Evolutionary conservation across 345 rosid genomes (phyloP), one percentile per base, ranked within the genome.

Genomic region (Aegle marmelos): DNA sequence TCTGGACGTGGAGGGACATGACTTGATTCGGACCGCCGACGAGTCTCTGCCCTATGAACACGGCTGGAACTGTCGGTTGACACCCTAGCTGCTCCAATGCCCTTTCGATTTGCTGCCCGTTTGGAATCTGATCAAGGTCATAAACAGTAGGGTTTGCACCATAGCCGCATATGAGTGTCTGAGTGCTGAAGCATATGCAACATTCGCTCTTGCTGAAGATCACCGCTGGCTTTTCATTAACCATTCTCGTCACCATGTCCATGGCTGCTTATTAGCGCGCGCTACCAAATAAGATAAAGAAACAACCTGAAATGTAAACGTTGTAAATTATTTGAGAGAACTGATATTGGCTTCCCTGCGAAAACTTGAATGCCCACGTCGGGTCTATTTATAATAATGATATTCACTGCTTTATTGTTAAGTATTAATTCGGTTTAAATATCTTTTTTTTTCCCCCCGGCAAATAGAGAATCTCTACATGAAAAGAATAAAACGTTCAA

Each of bases 181-280:
- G 87, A 67, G 91, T 88, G 6, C 94, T 79, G 76, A 89, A 93
- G 85, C 96, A 85, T 91, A 90, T 93, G 88, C 89, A 86, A 59
- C 97, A 92, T n/a, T 83, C 76, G 85, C 89, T 92, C 88, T 78
- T 88, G 91, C 93, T 93, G 81, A 93, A 95, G n/a, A 95, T 82
- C 87, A 95, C 98, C 85, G 89, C 92, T 6, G 99, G 90, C 82
- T 82, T 89, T 56, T 89, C 97, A 33, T 56, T 84, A n/a, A 93
- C 90, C 88, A 92, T 54, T 57, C 85, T 76, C 71, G 84, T 83
- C 70, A 91, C 78, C 30, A 48, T 67, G 28, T 87, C 90, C 85
- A 91, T 87, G n/a, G 71, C 65, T 78, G 14, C 50, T 45, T 45
- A 45, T 45, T 11, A 45, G 50, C 50, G 4, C 14, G 50, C 50